Base-by-base conservation (phyloP, 2,329 filamentous ascomycete species). In the Pezicula rhizophila region DNA sequence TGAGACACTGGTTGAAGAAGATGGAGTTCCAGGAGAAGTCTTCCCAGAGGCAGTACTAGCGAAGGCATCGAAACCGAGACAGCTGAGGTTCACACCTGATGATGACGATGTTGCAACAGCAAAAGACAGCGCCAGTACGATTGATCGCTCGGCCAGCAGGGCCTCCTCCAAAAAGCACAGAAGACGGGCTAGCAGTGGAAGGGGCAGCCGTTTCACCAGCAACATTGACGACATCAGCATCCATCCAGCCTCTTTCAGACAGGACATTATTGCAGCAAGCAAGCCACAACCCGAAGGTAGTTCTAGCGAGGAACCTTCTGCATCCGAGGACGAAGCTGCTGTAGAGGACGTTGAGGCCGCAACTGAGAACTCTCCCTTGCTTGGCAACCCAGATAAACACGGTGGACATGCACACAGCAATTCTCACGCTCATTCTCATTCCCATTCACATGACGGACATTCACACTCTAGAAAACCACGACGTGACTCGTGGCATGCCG, bases 241-340 rank as follows among this genome's bases (percentile, higher is more conserved):
- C 46, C 87, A 96, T 64, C 93, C 93, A 2, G 86, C 89, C 20
- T 92, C 85, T 54, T 90, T 97, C 73, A 78, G 93, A 56, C 87
- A 95, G 65, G 89, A 92, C 48, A 96, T 99, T 58, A 95, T 97
- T 56, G 84, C 85, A 34, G 89, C 88, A n/a, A 85, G 83, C 51
- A 79, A 80, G 45, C 72, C 82, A 41, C 80, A 79, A 35, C 71
- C 75, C 4, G 77, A 80, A 3, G 77, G 78, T 23, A 72, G 75
- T 45, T 81, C 80, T 26, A 78, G 74, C 50, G 77, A 78, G 14
- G 75, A 76, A 6, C 69, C 70, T 14, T 68, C 70, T 8, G 69
- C 72, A 6, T 67, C 65, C 2, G 70, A 72, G 48, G 61, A 61
- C 23, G 59, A 58, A 20, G 46, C 45, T 39, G 45, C 49, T 37